Base-by-base conservation (phyloP, 495 filamentous ascomycete species). In the Penicillium arizonense region DNA sequence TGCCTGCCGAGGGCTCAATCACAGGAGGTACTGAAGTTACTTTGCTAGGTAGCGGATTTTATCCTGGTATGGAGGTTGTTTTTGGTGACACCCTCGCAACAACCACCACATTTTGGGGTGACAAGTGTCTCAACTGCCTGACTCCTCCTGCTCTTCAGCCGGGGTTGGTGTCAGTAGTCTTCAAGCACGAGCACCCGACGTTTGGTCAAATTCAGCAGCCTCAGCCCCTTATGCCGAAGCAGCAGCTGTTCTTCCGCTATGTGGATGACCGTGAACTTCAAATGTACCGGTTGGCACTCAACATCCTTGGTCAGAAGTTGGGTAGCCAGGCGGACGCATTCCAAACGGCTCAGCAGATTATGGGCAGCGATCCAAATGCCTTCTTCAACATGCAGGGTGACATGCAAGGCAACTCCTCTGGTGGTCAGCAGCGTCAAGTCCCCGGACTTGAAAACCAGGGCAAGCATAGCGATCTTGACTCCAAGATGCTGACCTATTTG, bases 11-110 rank as follows among this genome's bases (percentile, higher is more conserved):
- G 66, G 93, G 92, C 10, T 88, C 91, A 9, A 84, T 84, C 37
- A 78, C 78, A 21, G 93, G 93, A 50, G 90, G 91, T 11, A 87
- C 88, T 30, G 91, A 96, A 59, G 89, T 96, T 11, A 90, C 88
- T 0, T 77, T 92, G 47, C 72, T 93, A 23, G 92, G 93, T 5
- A 86, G 82, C 58, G 84, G 84, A 18, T 96, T 96, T 58, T 83
- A 81, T 33, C 82, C 85, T 40, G 89, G 89, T 5, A 81, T 93
- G 62, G 87, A 90, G 48, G 90, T 96, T 51, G 85, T 91, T 59
- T 97, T 97, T 68, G 92, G 91, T 14, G 84, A 90, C 39, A 79
- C 77, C 4, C 75, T 82, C 32, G 92, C 93, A 9, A 87, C 84
- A 1, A 88, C 87, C 9, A 93, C 89, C 10, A 89, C 87, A 1